Conservation (phyloP, 768 basidiomycete genomes). For the Rhizopogon vesiculosus region DNA sequence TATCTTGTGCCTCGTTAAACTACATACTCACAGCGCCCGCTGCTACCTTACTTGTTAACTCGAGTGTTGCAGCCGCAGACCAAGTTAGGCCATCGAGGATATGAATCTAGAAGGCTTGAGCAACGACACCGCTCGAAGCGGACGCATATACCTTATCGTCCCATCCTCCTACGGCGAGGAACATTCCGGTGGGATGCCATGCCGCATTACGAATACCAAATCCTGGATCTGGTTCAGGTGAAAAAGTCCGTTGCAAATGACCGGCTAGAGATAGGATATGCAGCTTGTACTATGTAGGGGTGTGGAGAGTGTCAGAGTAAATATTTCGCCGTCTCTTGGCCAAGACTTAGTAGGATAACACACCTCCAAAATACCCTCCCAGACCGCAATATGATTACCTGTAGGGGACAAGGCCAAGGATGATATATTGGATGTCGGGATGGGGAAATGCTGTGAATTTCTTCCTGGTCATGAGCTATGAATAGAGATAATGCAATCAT, state of each 20-base stretch:
- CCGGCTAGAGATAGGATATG: constrained; percentile 66
- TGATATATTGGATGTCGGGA: constrained; percentile 69
- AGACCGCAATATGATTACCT: constrained; percentile 71
- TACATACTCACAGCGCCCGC: constrained; percentile 45
- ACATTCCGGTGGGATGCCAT: constrained; percentile 87
- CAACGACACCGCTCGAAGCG: background rate
- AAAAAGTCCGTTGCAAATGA: constrained; percentile 58
- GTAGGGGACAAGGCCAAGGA: constrained; percentile 74
- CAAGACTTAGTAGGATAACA: constrained; percentile 4
- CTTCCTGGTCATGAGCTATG: constrained; percentile 15
- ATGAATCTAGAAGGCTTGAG: constrained; percentile 47
- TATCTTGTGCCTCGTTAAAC: background rate
- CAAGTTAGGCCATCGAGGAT: constrained; percentile 75
- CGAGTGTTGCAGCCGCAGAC: constrained; percentile 61
- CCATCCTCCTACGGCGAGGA: constrained; percentile 81
- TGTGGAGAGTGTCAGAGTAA: constrained; percentile 1
- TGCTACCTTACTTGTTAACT: constrained; percentile 55
- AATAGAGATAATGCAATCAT: background rate
- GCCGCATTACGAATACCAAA: constrained; percentile 73
- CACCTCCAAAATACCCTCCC: constrained; percentile 86
- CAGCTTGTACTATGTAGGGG: constrained; percentile 60
- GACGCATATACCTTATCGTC: constrained; percentile 67
- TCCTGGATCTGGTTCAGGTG: constrained; percentile 72
- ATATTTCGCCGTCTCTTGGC: background rate
- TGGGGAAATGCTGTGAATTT: constrained; percentile 66